A percentile compares a stretch with the other conserved stretches of the same genome.
Evolutionary conservation across 805 yeast species (phyloP).

Genomic region (Jamesozyma spencerorum): DNA sequence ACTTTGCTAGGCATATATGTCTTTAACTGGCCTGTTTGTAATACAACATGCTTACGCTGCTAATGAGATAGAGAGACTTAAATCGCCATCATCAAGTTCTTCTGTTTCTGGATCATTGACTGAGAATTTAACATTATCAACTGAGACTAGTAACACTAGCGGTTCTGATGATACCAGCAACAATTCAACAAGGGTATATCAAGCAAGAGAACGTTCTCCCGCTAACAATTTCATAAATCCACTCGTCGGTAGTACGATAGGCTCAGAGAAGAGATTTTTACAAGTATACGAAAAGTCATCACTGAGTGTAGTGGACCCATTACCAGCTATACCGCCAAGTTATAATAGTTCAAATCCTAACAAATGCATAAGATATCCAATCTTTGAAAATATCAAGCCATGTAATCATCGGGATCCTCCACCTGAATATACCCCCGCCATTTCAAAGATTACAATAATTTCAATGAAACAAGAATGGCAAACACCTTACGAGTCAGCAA

Average conservation of each 20-base stretch:
- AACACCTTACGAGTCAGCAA: constrained; percentile 66
- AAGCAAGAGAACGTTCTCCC: no score
- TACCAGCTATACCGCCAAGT: constrained; percentile 29
- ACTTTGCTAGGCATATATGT: no score
- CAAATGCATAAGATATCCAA: constrained; percentile 27
- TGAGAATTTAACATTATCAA: background rate
- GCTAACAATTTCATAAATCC: no score
- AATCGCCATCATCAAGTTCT: constrained; percentile 5
- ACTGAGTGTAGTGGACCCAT: constrained; percentile 24
- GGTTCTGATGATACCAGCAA: background rate
- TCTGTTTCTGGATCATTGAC: background rate
- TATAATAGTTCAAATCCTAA: constrained; percentile 22
- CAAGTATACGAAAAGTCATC: no score
- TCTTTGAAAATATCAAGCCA: constrained; percentile 25
- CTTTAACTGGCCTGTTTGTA: no score
- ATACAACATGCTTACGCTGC: no score
- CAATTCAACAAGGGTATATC: background rate
- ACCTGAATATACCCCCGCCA: constrained; percentile 62
- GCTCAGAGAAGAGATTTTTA: no score
- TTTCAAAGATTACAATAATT: constrained; percentile 48
- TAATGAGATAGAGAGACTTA: constrained; percentile 3
- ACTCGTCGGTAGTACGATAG: no score
- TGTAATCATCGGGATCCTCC: constrained; percentile 34
- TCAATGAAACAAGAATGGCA: constrained; percentile 65
- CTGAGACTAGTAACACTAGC: background rate